These are phyloP conservation scores for Orbilia oligospora DNA, from an alignment of 2,329 filamentous ascomycete genomes.

Conservation along the genomic window DNA sequence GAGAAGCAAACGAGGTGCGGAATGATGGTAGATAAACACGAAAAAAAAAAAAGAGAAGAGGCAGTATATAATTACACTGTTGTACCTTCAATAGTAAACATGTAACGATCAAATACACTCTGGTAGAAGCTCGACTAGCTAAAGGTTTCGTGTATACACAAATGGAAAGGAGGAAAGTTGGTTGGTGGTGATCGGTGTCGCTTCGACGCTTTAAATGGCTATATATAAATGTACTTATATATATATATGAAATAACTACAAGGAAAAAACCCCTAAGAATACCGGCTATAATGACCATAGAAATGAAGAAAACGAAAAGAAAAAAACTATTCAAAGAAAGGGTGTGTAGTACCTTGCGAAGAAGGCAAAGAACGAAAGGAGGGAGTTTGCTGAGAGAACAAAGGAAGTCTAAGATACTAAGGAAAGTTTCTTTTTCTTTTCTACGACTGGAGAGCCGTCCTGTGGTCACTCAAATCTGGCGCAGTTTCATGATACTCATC, in stretches of 20 bases:
- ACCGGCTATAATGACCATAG: slow-evolving; percentile 23
- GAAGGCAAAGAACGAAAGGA: background rate
- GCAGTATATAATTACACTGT: slow-evolving; percentile 1
- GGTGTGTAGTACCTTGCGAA: background rate
- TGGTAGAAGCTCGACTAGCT: background rate
- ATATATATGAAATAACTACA: slow-evolving; percentile 21
- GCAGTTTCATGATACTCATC: slow-evolving; percentile 51
- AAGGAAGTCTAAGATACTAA: slow-evolving; percentile 20
- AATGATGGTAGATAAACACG: background rate
- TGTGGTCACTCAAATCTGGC: slow-evolving; percentile 50
- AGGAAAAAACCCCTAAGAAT: slow-evolving; percentile 17
- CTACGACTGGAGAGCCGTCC: slow-evolving; percentile 36
- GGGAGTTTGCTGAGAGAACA: background rate
- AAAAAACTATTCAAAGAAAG: too few relatives aligned
- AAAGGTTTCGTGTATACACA: background rate
- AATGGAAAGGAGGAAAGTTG: background rate
- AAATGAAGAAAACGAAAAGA: background rate
- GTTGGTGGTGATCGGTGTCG: background rate
- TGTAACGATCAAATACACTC: background rate
- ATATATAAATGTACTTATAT: slow-evolving; percentile 22
- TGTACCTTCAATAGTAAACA: slow-evolving; percentile 1
- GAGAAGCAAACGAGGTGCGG: background rate
- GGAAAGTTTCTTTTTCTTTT: background rate
- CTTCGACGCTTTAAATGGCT: slow-evolving; percentile 17
- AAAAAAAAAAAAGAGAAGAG: background rate